These are phyloP conservation scores for Claviceps sp. DNA, from an alignment of 2,329 filamentous ascomycete genomes.

Conservation along the genomic window DNA sequence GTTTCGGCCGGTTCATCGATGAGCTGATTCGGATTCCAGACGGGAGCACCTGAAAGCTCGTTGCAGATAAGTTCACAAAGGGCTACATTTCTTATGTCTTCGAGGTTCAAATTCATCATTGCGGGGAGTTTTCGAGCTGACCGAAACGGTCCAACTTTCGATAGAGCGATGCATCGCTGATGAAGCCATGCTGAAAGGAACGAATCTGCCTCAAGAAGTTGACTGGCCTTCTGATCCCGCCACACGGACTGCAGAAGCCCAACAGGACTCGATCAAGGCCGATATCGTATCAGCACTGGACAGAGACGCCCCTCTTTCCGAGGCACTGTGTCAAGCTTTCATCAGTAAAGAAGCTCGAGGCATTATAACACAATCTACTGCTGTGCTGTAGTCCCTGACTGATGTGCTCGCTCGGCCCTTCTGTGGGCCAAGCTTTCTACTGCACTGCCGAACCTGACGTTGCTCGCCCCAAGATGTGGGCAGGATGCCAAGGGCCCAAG, in stretches of 20 bases:
- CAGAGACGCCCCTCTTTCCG: slow-evolving; percentile 46
- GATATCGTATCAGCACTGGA: slow-evolving; percentile 57
- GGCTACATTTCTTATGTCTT: slow-evolving; percentile 41
- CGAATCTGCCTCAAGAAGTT: slow-evolving; percentile 34
- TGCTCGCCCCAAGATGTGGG: slow-evolving; percentile 14
- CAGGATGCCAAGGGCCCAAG: slow-evolving; percentile 26
- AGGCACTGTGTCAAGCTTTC: slow-evolving; percentile 50
- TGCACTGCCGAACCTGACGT: slow-evolving; percentile 31
- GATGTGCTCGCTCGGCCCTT: slow-evolving; percentile 62
- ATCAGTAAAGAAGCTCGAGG: slow-evolving; percentile 57
- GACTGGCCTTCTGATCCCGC: slow-evolving; percentile 47
- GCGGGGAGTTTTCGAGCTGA: slow-evolving; percentile 78
- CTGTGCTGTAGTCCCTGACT: slow-evolving; percentile 55
- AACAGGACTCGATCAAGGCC: slow-evolving; percentile 17
- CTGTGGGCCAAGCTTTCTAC: slow-evolving; percentile 60
- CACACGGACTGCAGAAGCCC: slow-evolving; percentile 18
- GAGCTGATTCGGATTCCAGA: slow-evolving; percentile 77
- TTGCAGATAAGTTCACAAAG: slow-evolving; percentile 22
- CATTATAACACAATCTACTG: slow-evolving; percentile 56
- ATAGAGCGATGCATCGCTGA: slow-evolving; percentile 46
- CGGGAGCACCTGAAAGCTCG: slow-evolving; percentile 55
- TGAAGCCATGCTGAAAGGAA: slow-evolving; percentile 46
- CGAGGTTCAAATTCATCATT: slow-evolving; percentile 65
- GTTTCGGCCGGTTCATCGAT: slow-evolving; percentile 74
- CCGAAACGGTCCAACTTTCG: slow-evolving; percentile 56